Base-by-base conservation (phyloP, 2,329 filamentous ascomycete species). In the Colletotrichum filicis region DNA sequence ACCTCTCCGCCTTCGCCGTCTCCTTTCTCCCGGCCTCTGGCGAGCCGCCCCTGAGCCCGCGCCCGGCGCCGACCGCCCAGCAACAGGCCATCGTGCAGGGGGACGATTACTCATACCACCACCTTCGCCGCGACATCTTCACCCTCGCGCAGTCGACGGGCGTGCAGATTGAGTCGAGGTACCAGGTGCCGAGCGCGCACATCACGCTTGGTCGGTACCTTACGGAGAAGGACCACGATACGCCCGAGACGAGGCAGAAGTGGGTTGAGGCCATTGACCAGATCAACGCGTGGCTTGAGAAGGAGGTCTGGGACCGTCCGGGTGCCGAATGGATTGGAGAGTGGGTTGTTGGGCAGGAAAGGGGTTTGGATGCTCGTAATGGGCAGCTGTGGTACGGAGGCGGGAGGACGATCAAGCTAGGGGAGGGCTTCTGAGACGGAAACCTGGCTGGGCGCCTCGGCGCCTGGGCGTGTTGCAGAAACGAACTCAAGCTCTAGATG, bases 281-380 rank as follows among this genome's bases (percentile, higher is more conserved):
- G 74, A 89, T 97, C 76, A 98, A 98, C 81, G 80, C 79, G 11
- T 95, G 92, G 92, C 84, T 98, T 30, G 86, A 92, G 79, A 82
- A 82, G 12, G 89, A 93, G 78, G 92, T 92, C 63, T 97, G 95
- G 94, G 89, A 90, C 24, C 84, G 82, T 52, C 77, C 80, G 28
- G 83, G 79, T 59, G 83, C 80, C 9, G 82, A 82, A 12, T 83
- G 86, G 46, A 79, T 86, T 2, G 92, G 93, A 0, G 93, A 97
- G 79, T 98, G 96, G 95, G 85, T 93, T 28, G 91, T 98, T n/a
- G 95, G 96, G 0, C 90, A 97, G 77, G 95, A 96, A 80, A 92
- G 87, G 77, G 95, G 95, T 0, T 83, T 98, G 67, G 93, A 96
- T 78, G 91, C 91, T 71, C 89, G 94, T 57, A 90, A 88, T 75